Evolutionary conservation across 2,329 filamentous ascomycete species (phyloP).

Genomic region (Arthrinium puccinioides): DNA sequence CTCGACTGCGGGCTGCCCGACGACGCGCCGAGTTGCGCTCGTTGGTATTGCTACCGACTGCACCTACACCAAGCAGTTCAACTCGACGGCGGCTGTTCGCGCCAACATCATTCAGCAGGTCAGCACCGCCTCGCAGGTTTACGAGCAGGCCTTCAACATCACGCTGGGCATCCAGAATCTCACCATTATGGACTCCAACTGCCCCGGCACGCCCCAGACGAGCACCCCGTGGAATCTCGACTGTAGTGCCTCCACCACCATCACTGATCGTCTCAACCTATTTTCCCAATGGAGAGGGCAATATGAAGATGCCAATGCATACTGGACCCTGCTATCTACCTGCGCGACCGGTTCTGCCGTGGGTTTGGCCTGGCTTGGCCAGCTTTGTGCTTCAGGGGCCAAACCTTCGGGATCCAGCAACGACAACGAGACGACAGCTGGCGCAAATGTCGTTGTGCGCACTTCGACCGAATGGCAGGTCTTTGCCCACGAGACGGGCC

Average conservation of each 20-base stretch:
- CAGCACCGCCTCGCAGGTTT: slow-evolving; percentile 80
- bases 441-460: slow-evolving; percentile 82
- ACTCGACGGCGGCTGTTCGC: slow-evolving; percentile 54
- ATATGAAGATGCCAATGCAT: slow-evolving; percentile 73
- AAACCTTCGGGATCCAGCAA: slow-evolving; percentile 38
- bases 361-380: slow-evolving; percentile 87
- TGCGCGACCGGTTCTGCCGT: slow-evolving; percentile 81
- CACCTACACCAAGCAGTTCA: slow-evolving; percentile 71
- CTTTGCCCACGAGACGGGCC: slow-evolving; percentile 87
- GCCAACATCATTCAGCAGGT: slow-evolving; percentile 75
- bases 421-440: slow-evolving; percentile 74
- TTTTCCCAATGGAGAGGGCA: slow-evolving; percentile 86
- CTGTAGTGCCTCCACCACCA: slow-evolving; percentile 56
- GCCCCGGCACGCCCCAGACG: slow-evolving; percentile 60
- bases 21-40: slow-evolving; percentile 82
- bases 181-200: slow-evolving; percentile 67
- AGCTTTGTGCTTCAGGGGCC: slow-evolving; percentile 63
- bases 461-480: slow-evolving; percentile 89
- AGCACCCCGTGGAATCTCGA: slow-evolving; percentile 77
- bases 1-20: slow-evolving; percentile 75
- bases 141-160: slow-evolving; percentile 90
- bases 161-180: slow-evolving; percentile 84
- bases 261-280: slow-evolving; percentile 72
- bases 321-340: slow-evolving; percentile 83
- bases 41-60: slow-evolving; percentile 92